These are phyloP conservation scores for Bipolaris victoriae DNA, from an alignment of 2,329 filamentous ascomycete genomes.

Conservation along the genomic window DNA sequence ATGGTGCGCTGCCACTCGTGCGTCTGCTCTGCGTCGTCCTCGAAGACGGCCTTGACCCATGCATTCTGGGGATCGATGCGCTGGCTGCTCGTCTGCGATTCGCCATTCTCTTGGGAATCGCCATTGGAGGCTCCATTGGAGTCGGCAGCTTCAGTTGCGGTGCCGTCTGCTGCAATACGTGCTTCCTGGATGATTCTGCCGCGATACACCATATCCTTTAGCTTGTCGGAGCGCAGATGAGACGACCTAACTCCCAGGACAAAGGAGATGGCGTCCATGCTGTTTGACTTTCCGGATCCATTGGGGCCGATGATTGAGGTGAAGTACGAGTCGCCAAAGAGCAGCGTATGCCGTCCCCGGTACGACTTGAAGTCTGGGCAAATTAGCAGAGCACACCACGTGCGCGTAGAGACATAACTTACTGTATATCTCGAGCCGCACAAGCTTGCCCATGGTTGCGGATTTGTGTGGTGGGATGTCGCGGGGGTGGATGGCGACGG, in stretches of 20 bases:
- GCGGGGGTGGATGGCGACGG: constrained; percentile 7
- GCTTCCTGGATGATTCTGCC: constrained; percentile 91
- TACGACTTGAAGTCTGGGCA: constrained; percentile 95
- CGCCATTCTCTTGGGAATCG: constrained; percentile 56
- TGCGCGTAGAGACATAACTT: constrained; percentile 43
- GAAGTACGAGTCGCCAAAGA: constrained; percentile 98
- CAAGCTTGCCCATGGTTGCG: constrained; percentile 84
- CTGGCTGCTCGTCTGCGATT: constrained; percentile 68
- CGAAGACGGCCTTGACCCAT: constrained; percentile 99
- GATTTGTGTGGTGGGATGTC: constrained; percentile 20
- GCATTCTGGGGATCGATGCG: constrained; percentile 84
- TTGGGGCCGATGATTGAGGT: constrained; percentile 99
- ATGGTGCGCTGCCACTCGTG: constrained; percentile 96
- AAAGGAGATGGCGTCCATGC: constrained; percentile 99
- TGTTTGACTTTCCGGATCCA: constrained; percentile 99
- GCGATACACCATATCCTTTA: constrained; percentile 94
- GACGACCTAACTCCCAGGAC: constrained; percentile 98
- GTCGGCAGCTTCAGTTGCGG: constrained; percentile 61
- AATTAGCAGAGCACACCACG: constrained; percentile 19
- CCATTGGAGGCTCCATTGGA: constrained; percentile 37
- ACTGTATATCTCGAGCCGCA: constrained; percentile 94
- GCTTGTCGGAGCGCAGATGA: constrained; percentile 91
- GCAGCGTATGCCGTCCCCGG: constrained; percentile 90
- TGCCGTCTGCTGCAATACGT: constrained; percentile 89
- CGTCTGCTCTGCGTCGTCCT: constrained; percentile 93